Percentiles rank a stretch among this genome's conserved stretches.
Evolutionary conservation across 305 asterid genomes (phyloP).

Genomic region (Fraxinus albicans): DNA sequence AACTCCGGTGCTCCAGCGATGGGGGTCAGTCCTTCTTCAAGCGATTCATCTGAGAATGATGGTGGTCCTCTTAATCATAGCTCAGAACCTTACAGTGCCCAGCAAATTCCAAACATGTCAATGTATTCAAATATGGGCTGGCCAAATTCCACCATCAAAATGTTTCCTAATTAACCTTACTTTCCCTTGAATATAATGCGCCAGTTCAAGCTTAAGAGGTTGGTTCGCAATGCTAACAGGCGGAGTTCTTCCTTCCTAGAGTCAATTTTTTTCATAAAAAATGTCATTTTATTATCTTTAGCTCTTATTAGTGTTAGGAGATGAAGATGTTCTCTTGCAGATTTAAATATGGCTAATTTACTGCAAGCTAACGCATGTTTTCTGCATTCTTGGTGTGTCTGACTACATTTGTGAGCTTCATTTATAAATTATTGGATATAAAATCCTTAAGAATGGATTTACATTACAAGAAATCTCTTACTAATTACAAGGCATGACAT

Average conservation of each 20-base stretch:
- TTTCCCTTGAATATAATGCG: neutral
- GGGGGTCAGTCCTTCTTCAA: constrained; percentile 54
- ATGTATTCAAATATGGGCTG: constrained; percentile 70
- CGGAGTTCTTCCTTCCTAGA: neutral
- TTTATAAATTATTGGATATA: neutral
- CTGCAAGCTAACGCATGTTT: neutral
- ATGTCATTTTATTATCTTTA: neutral
- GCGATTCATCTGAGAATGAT: constrained; percentile 66
- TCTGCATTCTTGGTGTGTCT: neutral
- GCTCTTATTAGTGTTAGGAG: neutral
- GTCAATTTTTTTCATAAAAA: neutral
- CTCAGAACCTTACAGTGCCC: constrained; percentile 40
- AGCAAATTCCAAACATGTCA: constrained; percentile 47
- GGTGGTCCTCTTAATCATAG: constrained; percentile 43
- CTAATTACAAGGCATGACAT: neutral
- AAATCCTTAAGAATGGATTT: neutral
- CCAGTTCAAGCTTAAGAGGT: neutral
- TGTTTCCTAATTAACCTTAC: constrained; percentile 46
- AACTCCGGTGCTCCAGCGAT: constrained; percentile 48
- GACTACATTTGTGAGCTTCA: neutral
- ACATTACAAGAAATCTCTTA: neutral
- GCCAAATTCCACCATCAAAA: constrained; percentile 60
- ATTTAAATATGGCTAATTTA: constrained; percentile 1
- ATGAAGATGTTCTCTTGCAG: neutral
- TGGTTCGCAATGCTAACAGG: constrained; percentile 25